These are phyloP conservation scores for Nitzschia inconspicua DNA, from an alignment of 108 stramenopile genomes.

Conservation along the genomic window DNA sequence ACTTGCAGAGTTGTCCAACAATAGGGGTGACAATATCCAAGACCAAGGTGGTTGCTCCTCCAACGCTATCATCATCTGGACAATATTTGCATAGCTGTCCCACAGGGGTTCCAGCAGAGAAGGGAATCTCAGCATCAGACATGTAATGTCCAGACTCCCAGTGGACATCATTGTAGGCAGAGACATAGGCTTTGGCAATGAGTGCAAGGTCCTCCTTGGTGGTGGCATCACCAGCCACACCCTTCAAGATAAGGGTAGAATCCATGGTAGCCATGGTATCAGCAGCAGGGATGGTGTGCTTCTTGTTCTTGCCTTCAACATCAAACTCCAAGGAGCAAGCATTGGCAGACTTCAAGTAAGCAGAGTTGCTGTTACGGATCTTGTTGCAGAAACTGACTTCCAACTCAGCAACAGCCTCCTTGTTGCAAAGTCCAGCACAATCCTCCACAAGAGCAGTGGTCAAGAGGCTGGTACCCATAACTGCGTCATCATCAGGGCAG, in stretches of 20 bases:
- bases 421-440: constrained; percentile 7
- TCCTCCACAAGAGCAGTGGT: not conserved
- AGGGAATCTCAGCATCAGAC: constrained; percentile 11
- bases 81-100: not conserved
- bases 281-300: not conserved
- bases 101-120: not conserved
- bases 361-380: not conserved
- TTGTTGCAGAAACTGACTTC: constrained; percentile 8
- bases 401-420: constrained; percentile 6
- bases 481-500: constrained; percentile 2
- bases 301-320: not conserved
- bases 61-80: not conserved
- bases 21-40: constrained; percentile 15
- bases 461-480: constrained; percentile 5
- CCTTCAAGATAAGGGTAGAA: constrained; percentile 7
- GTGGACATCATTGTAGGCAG: constrained; percentile 15
- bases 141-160: constrained; percentile 4
- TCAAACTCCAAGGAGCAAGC: constrained; percentile 1
- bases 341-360: constrained; percentile 1
- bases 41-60: constrained; percentile 1
- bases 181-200: constrained; percentile 9
- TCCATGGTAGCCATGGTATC: constrained; percentile 1
- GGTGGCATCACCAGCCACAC: not conserved
- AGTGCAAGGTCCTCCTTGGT: constrained; percentile 10
- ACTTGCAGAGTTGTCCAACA: not conserved